These are phyloP conservation scores for Calonectria pauciramosa DNA, from an alignment of 2,329 filamentous ascomycete genomes.

Conservation along the genomic window DNA sequence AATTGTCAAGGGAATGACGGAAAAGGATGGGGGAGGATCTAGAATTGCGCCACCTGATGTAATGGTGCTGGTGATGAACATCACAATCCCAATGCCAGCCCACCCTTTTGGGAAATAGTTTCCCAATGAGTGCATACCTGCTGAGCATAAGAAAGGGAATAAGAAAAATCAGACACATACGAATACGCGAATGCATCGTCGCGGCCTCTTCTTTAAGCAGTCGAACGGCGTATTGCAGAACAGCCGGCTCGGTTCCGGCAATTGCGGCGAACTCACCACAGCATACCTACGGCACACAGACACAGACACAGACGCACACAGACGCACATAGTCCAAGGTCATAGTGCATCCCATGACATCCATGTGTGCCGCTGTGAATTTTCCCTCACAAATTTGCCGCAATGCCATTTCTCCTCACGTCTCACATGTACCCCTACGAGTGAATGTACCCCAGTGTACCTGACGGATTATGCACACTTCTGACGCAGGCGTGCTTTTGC, in stretches of 20 bases:
- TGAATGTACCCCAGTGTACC: not conserved
- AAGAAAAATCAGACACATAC: not conserved
- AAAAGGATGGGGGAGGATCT: slow-evolving; percentile 18
- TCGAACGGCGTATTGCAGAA: not conserved
- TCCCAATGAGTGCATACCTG: not conserved
- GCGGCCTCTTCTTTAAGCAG: not conserved
- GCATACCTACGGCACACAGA: not conserved
- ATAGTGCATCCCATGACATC: not conserved
- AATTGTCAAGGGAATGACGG: not conserved
- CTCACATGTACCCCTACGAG: not conserved
- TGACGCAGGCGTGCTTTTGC: not conserved
- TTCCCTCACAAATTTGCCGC: not conserved
- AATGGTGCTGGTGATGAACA: slow-evolving; percentile 29
- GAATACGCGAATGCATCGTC: slow-evolving; percentile 19
- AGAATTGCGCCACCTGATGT: slow-evolving; percentile 43
- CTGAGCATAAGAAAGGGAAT: not conserved
- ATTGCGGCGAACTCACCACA: not conserved
- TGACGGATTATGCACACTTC: not conserved
- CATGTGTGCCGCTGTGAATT: not conserved
- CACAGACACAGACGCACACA: not conserved
- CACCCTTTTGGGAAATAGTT: not conserved
- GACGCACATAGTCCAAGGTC: not conserved
- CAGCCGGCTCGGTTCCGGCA: not conserved
- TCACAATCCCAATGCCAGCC: slow-evolving; percentile 6
- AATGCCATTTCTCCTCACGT: not conserved